Conservation (phyloP, 2,329 filamentous ascomycete genomes). For the Aspergillus sp. region DNA sequence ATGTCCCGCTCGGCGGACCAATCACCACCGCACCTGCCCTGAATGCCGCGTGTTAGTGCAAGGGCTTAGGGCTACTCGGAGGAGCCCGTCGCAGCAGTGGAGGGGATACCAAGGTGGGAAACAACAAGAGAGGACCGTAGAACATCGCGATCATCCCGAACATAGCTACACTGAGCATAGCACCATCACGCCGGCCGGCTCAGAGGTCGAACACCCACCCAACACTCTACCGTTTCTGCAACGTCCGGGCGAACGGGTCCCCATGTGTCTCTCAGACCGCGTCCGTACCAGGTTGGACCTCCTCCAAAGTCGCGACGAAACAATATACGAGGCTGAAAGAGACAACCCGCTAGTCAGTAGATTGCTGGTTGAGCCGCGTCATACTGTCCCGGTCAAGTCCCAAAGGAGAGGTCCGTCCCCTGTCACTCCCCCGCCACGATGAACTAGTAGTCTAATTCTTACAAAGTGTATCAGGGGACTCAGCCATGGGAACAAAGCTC, state of each 20-base stretch:
- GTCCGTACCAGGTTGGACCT: not conserved
- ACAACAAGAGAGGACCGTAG: not conserved
- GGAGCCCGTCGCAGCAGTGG: not conserved
- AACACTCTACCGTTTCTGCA: not conserved
- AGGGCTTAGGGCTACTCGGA: not conserved
- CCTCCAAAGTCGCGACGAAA: not conserved
- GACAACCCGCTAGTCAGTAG: not conserved
- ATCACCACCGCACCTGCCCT: not conserved
- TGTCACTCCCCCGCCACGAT: too few species aligned
- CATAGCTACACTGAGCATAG: not conserved
- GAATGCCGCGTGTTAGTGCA: not conserved
- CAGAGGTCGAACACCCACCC: not conserved
- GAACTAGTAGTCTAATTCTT: too few species aligned
- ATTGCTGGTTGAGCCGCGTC: not conserved
- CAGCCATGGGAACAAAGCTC: too few species aligned
- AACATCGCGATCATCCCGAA: not conserved
- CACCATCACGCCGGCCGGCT: not conserved
- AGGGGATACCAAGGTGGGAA: not conserved
- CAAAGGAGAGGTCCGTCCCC: not conserved
- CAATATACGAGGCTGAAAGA: not conserved
- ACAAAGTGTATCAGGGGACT: too few species aligned
- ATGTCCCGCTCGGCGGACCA: not conserved
- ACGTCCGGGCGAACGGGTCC: not conserved
- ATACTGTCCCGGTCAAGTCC: not conserved
- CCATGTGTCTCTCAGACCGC: not conserved